Evolutionary conservation across 78 protist genomes (phyloP), one percentile per base, ranked within the genome.

Genomic region (Emiliania huxleyi): DNA sequence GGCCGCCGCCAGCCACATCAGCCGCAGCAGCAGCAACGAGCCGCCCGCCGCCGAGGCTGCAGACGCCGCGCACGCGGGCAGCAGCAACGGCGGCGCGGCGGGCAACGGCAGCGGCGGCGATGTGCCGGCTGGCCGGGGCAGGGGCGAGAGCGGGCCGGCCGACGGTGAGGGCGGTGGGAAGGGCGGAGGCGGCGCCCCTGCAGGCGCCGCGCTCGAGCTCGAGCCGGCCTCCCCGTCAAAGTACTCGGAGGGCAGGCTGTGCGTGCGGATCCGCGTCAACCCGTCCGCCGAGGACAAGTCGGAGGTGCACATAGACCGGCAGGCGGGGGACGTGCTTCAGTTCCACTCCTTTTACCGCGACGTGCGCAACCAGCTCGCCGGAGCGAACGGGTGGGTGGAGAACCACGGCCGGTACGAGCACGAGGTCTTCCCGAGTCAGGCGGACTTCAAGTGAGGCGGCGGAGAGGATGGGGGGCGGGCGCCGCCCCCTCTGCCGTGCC

Each of bases 261-360:
- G 29, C 62, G 75, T 62, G 37, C 75, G 75, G 8, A 62, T 62
- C n/a, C 75, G 33, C 8, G 12, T 62, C 3, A 3, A 18, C 11
- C 29, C n/a, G n/a, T 2, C 3, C 33, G 75, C 11, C 33, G 75
- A 26, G 11, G 23, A 26, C 23, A 3, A 5, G n/a, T 62, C 42
- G 18, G 81, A 71, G 15, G 11, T 71, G 1, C 81, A 71, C 81
- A 35, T 71, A 1, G 35, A 29, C 29, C 81, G 85, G 35, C 35
- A 77, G 48, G 44, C 49, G 44, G 85, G 85, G 26, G 22, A 35
- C 23, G 46, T 77, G 29, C 26, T 77, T 0, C 48, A 77, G 29
- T 77, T 77, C 26, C 85, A 77, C 48, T 77, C 85, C 33, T 77
- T 77, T 40, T 77, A 77, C 46, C 44, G 85, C 33, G 85, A 77